Base-by-base conservation (phyloP, 257 asterid genomes). In the Nicotiana tabacum region DNA sequence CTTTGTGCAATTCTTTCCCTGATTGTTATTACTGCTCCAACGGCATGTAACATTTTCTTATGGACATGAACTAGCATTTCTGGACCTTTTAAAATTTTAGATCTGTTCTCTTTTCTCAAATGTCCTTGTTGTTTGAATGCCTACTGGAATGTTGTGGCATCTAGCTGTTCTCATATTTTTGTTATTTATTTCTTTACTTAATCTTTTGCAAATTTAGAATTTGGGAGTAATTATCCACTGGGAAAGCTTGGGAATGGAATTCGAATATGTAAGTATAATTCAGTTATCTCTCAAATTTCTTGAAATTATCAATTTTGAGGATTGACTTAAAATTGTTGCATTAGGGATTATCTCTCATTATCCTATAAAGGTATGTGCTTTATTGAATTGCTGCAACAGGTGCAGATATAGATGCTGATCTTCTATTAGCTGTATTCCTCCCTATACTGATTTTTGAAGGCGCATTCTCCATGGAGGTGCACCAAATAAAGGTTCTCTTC, bases 381-480 rank as follows among this genome's bases (percentile, higher is more conserved):
- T 72, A 6, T 72, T 13, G 61, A 72, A 43, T 72, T 72, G 39
- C 37, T 46, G 79, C 21, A 72, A 55, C 83, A 81, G 83, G 83
- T 67, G 83, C 77, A 81, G 32, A 81, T 65, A 66, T 81, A 29
- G 83, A 81, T 53, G 78, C 83, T 8, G 76, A 81, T 37, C 83
- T 81, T 81, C 78, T 81, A 58, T 32, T 81, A 70, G 83, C 83
- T 48, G 67, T 51, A 21, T 81, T 81, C 83, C 83, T 81, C 48
- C 83, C 83, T 46, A 58, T 70, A 39, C 78, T 81, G 16, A 69
- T 81, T 81, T 81, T 81, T 81, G 83, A 81, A 33, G 76, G 83
- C 5, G 48, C 83, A 81, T 81, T 81, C 76, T 81, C 83, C 43
- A 81, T 81, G 83, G 78, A 81, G 76, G 78, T 81, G 78, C 83